Percentiles rank a stretch among this genome's conserved stretches.
phyloP scores from a whole-genome alignment of 1,139 yeast genomes.

The Saccharomyces hybrid region DNA sequence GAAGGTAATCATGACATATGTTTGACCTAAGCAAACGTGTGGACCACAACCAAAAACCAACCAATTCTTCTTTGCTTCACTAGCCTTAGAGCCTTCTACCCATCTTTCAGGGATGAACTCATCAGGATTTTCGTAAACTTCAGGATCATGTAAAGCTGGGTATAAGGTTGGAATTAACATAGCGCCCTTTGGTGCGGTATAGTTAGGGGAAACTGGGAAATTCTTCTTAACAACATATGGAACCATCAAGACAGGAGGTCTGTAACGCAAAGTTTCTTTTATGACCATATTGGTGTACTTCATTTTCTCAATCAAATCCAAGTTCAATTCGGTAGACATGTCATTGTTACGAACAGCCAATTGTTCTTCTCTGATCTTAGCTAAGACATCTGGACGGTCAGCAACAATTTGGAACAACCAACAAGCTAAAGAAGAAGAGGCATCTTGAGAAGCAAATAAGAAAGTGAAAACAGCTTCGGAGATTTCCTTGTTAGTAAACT shows the following conservation, averaged over 20 bases:
- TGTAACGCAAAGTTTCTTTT: slow-evolving; percentile 82
- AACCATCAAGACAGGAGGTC: slow-evolving; percentile 98
- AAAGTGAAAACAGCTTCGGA: slow-evolving; percentile 95
- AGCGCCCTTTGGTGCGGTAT: slow-evolving; percentile 93
- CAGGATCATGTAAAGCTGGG: slow-evolving; percentile 96
- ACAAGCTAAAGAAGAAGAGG: slow-evolving; percentile 95
- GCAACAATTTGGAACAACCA: slow-evolving; percentile 96
- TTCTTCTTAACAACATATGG: slow-evolving; percentile 86
- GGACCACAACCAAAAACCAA: slow-evolving; percentile 96
- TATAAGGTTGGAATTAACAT: slow-evolving; percentile 94
- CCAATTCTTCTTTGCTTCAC: slow-evolving; percentile 75
- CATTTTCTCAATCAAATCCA: slow-evolving; percentile 80
- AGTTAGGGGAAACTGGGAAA: slow-evolving; percentile 74
- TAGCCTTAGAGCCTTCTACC: slow-evolving; percentile 60
- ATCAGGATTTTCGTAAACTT: slow-evolving; percentile 90
- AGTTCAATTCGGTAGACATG: slow-evolving; percentile 49
- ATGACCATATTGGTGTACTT: slow-evolving; percentile 82
- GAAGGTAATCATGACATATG: slow-evolving; percentile 83
- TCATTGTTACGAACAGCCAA: slow-evolving; percentile 73
- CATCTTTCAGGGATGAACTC: slow-evolving; percentile 94
- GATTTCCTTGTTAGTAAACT: slow-evolving; percentile 82
- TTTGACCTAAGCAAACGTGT: slow-evolving; percentile 91
- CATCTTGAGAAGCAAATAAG: slow-evolving; percentile 95
- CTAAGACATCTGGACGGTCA: slow-evolving; percentile 86
- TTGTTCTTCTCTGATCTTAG: slow-evolving; percentile 87